phyloP scores from a whole-genome alignment of 352 stramenopile species.

The Phytophthora fragariaefolia region DNA sequence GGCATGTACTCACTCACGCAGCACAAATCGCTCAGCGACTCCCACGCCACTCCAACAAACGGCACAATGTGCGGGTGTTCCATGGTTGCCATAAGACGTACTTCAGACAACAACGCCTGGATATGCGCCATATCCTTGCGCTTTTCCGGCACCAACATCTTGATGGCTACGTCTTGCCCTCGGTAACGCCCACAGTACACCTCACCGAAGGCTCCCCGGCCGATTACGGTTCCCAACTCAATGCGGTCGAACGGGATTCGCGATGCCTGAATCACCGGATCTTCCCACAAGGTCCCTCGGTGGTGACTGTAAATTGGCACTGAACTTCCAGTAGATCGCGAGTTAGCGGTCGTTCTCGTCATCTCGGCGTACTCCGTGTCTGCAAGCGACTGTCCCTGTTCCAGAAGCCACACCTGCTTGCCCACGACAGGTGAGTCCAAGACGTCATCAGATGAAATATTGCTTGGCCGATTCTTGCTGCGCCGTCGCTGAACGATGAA shows the following conservation, averaged over 20 bases:
- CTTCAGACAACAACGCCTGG: constrained; percentile 42
- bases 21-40: constrained; percentile 45
- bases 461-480: constrained; percentile 14
- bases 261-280: constrained; percentile 43
- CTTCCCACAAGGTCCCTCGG: constrained; percentile 31
- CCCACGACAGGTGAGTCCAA: constrained; percentile 22
- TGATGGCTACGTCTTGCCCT: constrained; percentile 42
- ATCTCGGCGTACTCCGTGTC: constrained; percentile 22
- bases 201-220: constrained; percentile 40
- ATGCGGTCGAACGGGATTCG: constrained; percentile 46
- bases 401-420: constrained; percentile 14
- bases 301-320: constrained; percentile 4
- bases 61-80: constrained; percentile 53
- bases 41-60: constrained; percentile 56
- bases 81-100: constrained; percentile 43
- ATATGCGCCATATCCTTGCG: constrained; percentile 45
- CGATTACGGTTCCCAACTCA: constrained; percentile 31
- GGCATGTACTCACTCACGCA: constrained; percentile 54
- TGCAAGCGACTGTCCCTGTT: constrained; percentile 7
- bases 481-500: constrained; percentile 30
- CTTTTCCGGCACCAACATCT: constrained; percentile 40
- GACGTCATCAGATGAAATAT: constrained; percentile 14
- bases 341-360: constrained; percentile 10
- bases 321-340: constrained; percentile 9
- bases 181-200: constrained; percentile 42